Percentiles rank a stretch among this genome's conserved stretches.
phyloP scores from a whole-genome alignment of 768 basidiomycete species.

The Amylocystis lapponica region DNA sequence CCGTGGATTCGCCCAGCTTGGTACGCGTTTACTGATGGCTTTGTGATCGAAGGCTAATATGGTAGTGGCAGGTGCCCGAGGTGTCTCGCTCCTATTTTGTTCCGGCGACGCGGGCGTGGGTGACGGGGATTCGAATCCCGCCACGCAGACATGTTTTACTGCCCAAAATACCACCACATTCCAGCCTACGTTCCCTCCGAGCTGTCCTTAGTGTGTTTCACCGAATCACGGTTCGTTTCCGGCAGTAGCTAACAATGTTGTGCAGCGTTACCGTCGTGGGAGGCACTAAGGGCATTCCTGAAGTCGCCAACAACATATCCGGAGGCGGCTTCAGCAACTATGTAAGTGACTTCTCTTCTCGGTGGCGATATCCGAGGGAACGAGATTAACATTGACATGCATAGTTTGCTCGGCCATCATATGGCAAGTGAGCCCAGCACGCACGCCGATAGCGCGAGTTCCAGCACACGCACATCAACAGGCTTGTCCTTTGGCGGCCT shows the following conservation, averaged over 20 bases:
- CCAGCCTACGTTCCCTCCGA: constrained; percentile 50
- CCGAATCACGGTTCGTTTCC: background rate
- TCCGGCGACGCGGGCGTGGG: constrained; percentile 71
- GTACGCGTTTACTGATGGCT: constrained; percentile 24
- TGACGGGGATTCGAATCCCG: constrained; percentile 48
- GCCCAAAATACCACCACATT: constrained; percentile 50
- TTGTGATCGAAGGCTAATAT: too few relatives aligned
- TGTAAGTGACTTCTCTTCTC: constrained; percentile 31
- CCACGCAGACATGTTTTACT: constrained; percentile 46
- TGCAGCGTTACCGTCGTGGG: constrained; percentile 68
- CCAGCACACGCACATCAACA: too few relatives aligned
- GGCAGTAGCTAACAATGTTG: background rate
- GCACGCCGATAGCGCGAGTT: too few relatives aligned
- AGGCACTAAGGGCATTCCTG: constrained; percentile 53
- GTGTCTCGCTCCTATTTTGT: constrained; percentile 57
- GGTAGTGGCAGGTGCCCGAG: constrained; percentile 47
- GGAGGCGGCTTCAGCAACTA: constrained; percentile 73
- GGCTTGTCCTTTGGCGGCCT: too few relatives aligned
- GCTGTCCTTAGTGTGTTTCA: constrained; percentile 34
- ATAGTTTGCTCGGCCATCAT: constrained; percentile 49
- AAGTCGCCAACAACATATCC: constrained; percentile 55
- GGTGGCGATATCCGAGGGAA: background rate
- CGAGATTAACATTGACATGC: background rate
- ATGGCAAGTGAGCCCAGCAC: constrained; percentile 46
- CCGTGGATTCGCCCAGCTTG: constrained; percentile 55